phyloP scores from a whole-genome alignment of 768 basidiomycete genomes.

The Pulveroboletus frians region DNA sequence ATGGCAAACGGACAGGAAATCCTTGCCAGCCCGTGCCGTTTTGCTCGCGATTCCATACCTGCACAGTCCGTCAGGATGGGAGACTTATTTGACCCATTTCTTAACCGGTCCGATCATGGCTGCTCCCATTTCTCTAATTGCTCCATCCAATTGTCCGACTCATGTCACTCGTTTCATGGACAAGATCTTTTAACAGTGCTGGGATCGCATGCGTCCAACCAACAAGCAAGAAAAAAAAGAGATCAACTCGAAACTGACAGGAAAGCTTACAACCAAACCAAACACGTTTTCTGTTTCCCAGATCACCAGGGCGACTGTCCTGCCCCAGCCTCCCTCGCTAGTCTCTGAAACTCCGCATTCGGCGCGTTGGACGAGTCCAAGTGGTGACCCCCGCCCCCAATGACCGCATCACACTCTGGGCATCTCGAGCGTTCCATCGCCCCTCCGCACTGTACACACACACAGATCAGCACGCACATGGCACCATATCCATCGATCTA shows the following conservation, averaged over 20 bases:
- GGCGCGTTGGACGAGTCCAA: conserved; percentile 41
- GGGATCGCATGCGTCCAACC: no score
- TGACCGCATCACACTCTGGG: conserved; percentile 51
- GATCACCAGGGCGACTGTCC: conserved; percentile 9
- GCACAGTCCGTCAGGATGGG: no score
- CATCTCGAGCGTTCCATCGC: conserved; percentile 45
- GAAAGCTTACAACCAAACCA: not conserved
- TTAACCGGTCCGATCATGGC: no score
- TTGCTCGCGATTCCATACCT: no score
- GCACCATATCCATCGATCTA: not conserved
- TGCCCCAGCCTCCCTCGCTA: conserved; percentile 34
- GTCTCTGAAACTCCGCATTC: conserved; percentile 42
- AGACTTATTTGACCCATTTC: no score
- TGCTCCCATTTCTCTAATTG: no score
- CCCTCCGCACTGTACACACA: conserved; percentile 47
- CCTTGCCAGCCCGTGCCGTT: no score
- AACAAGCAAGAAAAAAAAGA: no score
- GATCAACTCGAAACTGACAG: not conserved
- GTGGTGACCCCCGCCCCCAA: conserved; percentile 46
- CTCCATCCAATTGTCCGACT: no score
- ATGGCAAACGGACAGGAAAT: no score
- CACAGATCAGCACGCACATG: not conserved
- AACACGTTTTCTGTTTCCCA: not conserved
- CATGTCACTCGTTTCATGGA: no score
- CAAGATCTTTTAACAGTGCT: no score